A percentile compares a stretch with the other conserved stretches of the same genome.
Evolutionary conservation across 2,329 filamentous ascomycete genomes (phyloP).

Genomic region (Cercospora zeina): DNA sequence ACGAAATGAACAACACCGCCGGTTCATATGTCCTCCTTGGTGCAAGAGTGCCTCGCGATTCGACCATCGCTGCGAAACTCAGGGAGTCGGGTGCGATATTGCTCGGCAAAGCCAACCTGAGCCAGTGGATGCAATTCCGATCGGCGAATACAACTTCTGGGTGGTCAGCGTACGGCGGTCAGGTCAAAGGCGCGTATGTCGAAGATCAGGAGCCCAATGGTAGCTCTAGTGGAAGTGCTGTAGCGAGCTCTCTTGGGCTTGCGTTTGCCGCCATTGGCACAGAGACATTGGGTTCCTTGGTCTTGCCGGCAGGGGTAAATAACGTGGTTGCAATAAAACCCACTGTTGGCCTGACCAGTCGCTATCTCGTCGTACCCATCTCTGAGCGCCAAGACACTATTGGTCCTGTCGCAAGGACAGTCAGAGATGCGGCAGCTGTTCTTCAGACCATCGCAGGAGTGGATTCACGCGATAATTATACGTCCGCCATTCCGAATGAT

Average conservation of each 20-base stretch:
- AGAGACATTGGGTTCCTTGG: conserved; percentile 20
- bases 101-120: conserved; percentile 28
- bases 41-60: conserved; percentile 19
- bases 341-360: conserved; percentile 23
- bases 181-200: conserved; percentile 20
- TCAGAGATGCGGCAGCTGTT: conserved; percentile 22
- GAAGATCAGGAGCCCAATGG: conserved; percentile 17
- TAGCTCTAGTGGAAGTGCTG: conserved; percentile 19
- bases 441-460: conserved; percentile 23
- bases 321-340: conserved; percentile 27
- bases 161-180: conserved; percentile 23
- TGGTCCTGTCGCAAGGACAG: conserved; percentile 22
- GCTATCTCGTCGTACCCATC: conserved; percentile 21
- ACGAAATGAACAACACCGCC: conserved; percentile 23
- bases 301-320: conserved; percentile 16
- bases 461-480: conserved; percentile 15
- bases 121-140: conserved; percentile 18
- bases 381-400: conserved; percentile 23
- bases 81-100: conserved; percentile 23
- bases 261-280: conserved; percentile 42
- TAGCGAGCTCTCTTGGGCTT: conserved; percentile 15
- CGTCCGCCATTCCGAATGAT: conserved; percentile 43
- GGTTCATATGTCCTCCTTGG: conserved; percentile 24
- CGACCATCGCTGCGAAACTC: conserved; percentile 21
- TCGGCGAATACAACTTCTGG: conserved; percentile 15